Evolutionary conservation across 179 eudicot genomes (phyloP).

Genomic region (Actinidia arguta): DNA sequence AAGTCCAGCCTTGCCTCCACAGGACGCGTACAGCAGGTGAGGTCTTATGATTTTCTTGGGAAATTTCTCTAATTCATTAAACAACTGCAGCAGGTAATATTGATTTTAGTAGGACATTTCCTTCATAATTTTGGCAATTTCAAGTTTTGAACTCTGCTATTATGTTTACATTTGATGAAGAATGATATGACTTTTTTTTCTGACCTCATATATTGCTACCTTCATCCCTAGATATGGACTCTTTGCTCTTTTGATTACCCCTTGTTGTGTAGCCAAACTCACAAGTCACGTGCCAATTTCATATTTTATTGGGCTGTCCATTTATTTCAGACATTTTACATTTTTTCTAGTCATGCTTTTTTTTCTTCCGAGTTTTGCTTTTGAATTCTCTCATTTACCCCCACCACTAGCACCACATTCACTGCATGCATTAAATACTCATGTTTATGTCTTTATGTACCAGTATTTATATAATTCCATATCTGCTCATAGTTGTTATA

Average conservation of each 20-base stretch:
- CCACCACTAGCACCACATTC: too few relatives aligned
- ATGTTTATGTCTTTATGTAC: too few relatives aligned
- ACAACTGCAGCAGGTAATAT: neutral
- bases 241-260: neutral
- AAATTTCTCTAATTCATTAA: neutral
- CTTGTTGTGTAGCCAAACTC: neutral
- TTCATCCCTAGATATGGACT: neutral
- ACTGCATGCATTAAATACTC: too few relatives aligned
- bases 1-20: slow-evolving; percentile 19
- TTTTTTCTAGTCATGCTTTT: neutral
- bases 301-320: neutral
- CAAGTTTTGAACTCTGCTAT: neutral
- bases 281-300: neutral
- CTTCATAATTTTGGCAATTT: neutral
- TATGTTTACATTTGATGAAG: neutral
- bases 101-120: neutral
- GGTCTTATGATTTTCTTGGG: neutral
- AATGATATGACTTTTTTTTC: neutral
- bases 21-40: slow-evolving; percentile 22
- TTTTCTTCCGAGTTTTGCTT: neutral
- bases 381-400: neutral
- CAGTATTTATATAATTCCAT: too few relatives aligned
- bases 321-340: neutral
- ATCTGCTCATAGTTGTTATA: too few relatives aligned
- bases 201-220: too few relatives aligned